Evolutionary conservation across 202 grass and related monocot species (phyloP).

Genomic region (Sporobolus alterniflorus): DNA sequence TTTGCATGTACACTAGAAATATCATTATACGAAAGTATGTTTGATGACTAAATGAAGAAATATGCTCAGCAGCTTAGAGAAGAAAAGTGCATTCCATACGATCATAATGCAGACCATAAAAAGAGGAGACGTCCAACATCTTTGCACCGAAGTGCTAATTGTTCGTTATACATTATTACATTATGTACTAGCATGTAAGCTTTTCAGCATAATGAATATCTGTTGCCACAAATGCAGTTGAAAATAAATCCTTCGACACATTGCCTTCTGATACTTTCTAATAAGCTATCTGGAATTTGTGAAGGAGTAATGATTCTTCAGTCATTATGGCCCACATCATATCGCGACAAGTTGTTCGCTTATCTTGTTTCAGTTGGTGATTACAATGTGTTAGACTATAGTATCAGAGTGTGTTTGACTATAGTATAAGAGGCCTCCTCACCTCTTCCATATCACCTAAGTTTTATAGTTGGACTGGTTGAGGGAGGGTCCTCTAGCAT

Average conservation of each 20-base stretch:
- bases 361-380: not conserved
- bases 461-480: too few relatives aligned
- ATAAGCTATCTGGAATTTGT: constrained; percentile 32
- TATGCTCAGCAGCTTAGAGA: not conserved
- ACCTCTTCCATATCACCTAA: too few relatives aligned
- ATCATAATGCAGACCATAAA: constrained; percentile 14
- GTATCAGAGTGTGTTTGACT: too few relatives aligned
- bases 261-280: not conserved
- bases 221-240: not conserved
- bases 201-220: not conserved
- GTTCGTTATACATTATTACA: constrained; percentile 12
- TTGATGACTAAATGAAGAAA: not conserved
- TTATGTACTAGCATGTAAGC: constrained; percentile 6
- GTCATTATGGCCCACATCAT: constrained; percentile 1
- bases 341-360: not conserved
- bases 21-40: not conserved
- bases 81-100: not conserved
- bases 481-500: too few relatives aligned
- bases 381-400: too few relatives aligned
- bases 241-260: constrained; percentile 22
- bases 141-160: constrained; percentile 10
- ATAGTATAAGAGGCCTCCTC: too few relatives aligned
- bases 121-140: constrained; percentile 7
- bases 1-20: not conserved
- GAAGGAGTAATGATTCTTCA: constrained; percentile 11